These are phyloP conservation scores for Tremella mesenterica DNA, from an alignment of 768 basidiomycete species.

Conservation along the genomic window DNA sequence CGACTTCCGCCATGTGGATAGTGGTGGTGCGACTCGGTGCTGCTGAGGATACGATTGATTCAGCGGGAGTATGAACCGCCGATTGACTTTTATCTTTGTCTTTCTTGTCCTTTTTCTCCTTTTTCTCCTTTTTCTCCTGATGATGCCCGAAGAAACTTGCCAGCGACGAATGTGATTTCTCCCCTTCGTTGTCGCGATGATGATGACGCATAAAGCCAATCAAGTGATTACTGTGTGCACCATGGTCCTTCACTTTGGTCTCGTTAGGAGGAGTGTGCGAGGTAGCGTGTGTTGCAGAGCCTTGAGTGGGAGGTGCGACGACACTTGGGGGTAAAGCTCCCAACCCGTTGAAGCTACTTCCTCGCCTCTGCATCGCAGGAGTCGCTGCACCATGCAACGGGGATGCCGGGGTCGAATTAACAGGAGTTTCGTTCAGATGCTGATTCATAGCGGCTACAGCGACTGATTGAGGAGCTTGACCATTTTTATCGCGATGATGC, in stretches of 20 bases:
- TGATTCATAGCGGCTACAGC: constrained; percentile 22
- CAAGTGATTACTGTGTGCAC: constrained; percentile 30
- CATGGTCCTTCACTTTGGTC: constrained; percentile 30
- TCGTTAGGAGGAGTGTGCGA: constrained; percentile 8
- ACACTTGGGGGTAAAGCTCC: constrained; percentile 12
- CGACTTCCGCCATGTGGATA: constrained; percentile 17
- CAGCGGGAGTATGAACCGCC: constrained; percentile 31
- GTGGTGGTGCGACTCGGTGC: constrained; percentile 30
- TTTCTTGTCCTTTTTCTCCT: constrained; percentile 32
- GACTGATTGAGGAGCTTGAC: constrained; percentile 7
- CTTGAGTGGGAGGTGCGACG: constrained; percentile 5
- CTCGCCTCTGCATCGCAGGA: constrained; percentile 37
- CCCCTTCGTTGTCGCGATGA: constrained; percentile 39
- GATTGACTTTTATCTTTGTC: no score
- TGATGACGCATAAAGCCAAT: constrained; percentile 44
- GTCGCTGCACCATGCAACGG: constrained; percentile 24
- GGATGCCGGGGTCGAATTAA: constrained; percentile 17
- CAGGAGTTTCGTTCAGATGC: constrained; percentile 24
- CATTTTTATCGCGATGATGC: constrained; percentile 7
- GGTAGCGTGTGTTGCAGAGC: constrained; percentile 5
- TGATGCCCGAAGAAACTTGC: constrained; percentile 43
- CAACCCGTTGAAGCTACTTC: constrained; percentile 31
- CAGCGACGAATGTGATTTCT: constrained; percentile 38
- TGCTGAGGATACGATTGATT: constrained; percentile 21
- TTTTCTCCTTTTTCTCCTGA: constrained; percentile 32